Conservation (phyloP, 768 basidiomycete species). For the Lenzites betulinus region DNA sequence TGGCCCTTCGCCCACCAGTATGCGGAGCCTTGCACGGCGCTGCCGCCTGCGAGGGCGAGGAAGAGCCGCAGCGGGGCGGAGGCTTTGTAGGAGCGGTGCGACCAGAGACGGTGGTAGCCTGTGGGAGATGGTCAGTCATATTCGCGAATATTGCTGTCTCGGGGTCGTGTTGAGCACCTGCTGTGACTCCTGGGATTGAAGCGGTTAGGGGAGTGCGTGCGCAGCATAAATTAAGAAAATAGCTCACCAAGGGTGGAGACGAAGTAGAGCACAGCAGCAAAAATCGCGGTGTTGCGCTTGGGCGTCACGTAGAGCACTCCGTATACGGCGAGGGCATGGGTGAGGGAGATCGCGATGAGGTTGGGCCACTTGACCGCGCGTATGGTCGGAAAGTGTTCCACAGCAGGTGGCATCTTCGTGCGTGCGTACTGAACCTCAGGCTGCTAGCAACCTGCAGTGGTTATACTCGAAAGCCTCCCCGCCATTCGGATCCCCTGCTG, state of each 20-base stretch:
- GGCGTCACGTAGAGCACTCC: conserved; percentile 69
- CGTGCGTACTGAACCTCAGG: no score
- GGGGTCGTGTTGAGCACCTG: neutral
- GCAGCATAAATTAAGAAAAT: neutral
- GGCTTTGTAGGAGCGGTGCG: conserved; percentile 94
- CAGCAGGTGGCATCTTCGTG: no score
- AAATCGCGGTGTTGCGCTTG: conserved; percentile 71
- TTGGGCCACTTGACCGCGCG: conserved; percentile 76
- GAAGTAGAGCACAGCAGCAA: conserved; percentile 67
- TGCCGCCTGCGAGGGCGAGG: conserved; percentile 85
- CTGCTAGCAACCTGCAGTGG: no score
- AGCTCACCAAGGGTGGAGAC: conserved; percentile 77
- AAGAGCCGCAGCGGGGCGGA: conserved; percentile 80
- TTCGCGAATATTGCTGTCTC: no score
- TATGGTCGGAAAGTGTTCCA: neutral
- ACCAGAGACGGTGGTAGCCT: conserved; percentile 97
- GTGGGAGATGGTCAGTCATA: conserved; percentile 36
- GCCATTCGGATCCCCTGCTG: no score
- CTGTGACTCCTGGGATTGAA: conserved; percentile 1
- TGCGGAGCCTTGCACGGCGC: conserved; percentile 95
- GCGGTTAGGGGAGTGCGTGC: neutral
- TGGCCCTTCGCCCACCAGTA: conserved; percentile 99
- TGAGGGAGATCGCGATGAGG: conserved; percentile 68
- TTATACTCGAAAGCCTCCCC: no score
- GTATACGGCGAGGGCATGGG: conserved; percentile 71